Base-by-base conservation (phyloP, 75 land plant genomes). In the Azolla pinnata region DNA sequence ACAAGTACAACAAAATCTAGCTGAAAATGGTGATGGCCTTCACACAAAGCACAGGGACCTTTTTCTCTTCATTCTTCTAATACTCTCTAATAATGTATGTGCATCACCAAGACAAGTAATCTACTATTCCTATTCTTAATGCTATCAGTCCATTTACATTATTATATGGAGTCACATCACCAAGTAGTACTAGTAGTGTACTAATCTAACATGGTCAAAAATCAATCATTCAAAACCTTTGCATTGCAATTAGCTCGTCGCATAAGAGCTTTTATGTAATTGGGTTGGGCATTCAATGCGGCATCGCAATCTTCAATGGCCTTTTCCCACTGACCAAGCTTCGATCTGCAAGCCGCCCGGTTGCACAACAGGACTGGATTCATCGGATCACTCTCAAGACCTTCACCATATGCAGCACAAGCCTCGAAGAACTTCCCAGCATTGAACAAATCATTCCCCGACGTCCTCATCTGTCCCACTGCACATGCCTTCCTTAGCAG, bases 311-410 rank as follows among this genome's bases (percentile, higher is more conserved):
- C 97, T 56, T 81, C 90, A 26, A 88, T 61, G 25, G 90, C 76
- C 25, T 55, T 62, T 51, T 92, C 97, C 83, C 79, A 88, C 20
- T 76, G 72, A 4, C 83, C 84, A 65, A 85, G 77, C 70, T 83
- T 88, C 21, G 66, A 78, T 60, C 83, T 74, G 68, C 96, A 90
- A 49, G 86, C 87, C n/a, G 97, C 97, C 62, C 96, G 72, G 56
- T 92, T 92, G 70, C 89, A 88, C 42, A 76, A 65, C 33, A 92
- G 75, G 66, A 92, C 73, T 23, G 90, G 62, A 62, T 85, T 92
- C 20, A 48, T 67, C 32, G 79, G 76, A 72, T 92, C 86, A 61
- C 59, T 58, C 38, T 72, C 78, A 12, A 92, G 80, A 5, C 97
- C 97, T 59, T 92, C 96, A 5, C 81, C 81, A 64, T 92, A 92